Base-by-base conservation (phyloP, 176 grass and related monocot species). In the Rhynchospora tenuis region DNA sequence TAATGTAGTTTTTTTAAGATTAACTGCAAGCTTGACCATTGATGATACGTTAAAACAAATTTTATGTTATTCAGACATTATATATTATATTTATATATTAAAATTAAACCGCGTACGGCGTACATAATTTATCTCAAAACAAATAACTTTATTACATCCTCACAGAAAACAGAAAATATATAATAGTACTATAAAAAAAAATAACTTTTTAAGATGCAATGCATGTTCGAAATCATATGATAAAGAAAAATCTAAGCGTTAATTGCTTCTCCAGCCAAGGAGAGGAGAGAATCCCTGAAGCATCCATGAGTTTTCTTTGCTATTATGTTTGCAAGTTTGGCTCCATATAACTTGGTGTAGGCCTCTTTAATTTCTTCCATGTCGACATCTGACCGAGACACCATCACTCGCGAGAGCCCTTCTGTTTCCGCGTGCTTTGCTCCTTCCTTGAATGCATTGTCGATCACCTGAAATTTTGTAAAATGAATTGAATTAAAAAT, bases 211-310 rank as follows among this genome's bases (percentile, higher is more conserved):
- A 14, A 55, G 1, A 54, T 31, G 23, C 14, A 76, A 27, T 22
- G 15, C 12, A 52, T 74, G 46, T 3, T 33, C 50, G 4, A 23
- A 51, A 50, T 22, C 20, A 74, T 52, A 74, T 52, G 11, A 51
- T 50, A 7, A 17, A 83, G 59, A 3, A 33, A n/a, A 69, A 45
- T 4, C 59, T 4, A 54, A 24, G 81, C 80, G 80, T 45, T n/a
- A n/a, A n/a, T 88, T 86, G 86, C 60, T 85, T 78, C 48, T 65
- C 69, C 90, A 44, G 89, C 86, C 46, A 98, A 86, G 22, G 95
- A 87, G 47, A 98, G 87, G 79, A 98, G 81, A 19, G 95, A 92
- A 63, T 95, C 91, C 84, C 74, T 91, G 88, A 91, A 98, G 43
- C 93, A 68, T 0, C 96, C 96, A 78, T 90, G 93, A 22, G 93